These are phyloP conservation scores for Venturia nashicola DNA, from an alignment of 2,329 filamentous ascomycete genomes.

Conservation along the genomic window DNA sequence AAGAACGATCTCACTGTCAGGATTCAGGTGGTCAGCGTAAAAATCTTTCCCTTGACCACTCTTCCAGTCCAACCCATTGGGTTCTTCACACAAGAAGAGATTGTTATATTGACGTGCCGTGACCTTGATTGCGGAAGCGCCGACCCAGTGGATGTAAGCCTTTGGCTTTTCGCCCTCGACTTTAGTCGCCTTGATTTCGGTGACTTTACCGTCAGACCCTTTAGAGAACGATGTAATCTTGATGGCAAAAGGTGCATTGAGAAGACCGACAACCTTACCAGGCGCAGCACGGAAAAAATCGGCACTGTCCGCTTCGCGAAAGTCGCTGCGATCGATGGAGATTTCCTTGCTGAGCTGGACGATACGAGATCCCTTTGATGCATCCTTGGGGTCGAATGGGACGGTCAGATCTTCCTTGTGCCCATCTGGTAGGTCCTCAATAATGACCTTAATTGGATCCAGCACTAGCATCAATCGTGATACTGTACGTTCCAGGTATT, in stretches of 20 bases:
- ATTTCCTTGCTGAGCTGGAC: slow-evolving; percentile 62
- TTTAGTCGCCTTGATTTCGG: slow-evolving; percentile 53
- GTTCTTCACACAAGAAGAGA: slow-evolving; percentile 79
- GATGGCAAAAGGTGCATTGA: slow-evolving; percentile 59
- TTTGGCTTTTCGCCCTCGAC: slow-evolving; percentile 56
- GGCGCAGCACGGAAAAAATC: slow-evolving; percentile 72
- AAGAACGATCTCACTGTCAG: slow-evolving; percentile 71
- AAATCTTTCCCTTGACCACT: slow-evolving; percentile 45
- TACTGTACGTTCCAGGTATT: slow-evolving; percentile 77
- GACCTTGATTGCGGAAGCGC: slow-evolving; percentile 41
- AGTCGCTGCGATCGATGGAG: slow-evolving; percentile 75
- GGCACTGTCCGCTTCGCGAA: slow-evolving; percentile 57
- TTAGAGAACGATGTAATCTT: slow-evolving; percentile 56
- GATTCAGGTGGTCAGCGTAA: slow-evolving; percentile 75
- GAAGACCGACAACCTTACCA: slow-evolving; percentile 60
- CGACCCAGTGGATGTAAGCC: slow-evolving; percentile 76
- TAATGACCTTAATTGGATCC: slow-evolving; percentile 70
- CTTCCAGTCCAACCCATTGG: slow-evolving; percentile 52
- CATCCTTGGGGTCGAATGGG: slow-evolving; percentile 74
- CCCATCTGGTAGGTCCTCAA: slow-evolving; percentile 64
- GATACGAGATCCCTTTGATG: slow-evolving; percentile 48
- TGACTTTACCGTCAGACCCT: slow-evolving; percentile 53
- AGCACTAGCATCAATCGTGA: slow-evolving; percentile 82
- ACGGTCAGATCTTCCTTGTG: slow-evolving; percentile 52
- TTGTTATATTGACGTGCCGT: slow-evolving; percentile 64